Evolutionary conservation across 2,329 filamentous ascomycete species (phyloP), one percentile per base, ranked within the genome.

Genomic region (Aspergillus transmontanensis): DNA sequence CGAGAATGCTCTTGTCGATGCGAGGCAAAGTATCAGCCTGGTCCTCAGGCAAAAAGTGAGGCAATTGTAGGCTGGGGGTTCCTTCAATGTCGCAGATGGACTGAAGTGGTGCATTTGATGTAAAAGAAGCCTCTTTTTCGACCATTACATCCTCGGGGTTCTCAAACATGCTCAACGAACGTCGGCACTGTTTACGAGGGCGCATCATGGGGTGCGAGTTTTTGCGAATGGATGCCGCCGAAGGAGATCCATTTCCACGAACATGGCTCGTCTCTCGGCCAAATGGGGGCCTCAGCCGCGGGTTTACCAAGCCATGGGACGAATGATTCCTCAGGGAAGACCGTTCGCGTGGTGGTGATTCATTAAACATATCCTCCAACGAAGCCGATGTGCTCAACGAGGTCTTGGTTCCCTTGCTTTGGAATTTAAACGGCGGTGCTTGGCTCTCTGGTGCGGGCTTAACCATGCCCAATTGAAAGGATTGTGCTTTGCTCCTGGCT

Each of bases 101-200:
- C 70, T 92, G 86, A 65, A 94, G 81, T 63, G 82, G 81, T 71
- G 83, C 85, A 64, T 86, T 82, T 62, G 84, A 74, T 70, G 81
- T 76, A 59, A 80, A 73, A 63, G 86, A 86, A 53, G 88, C 86
- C 68, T 90, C 83, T 76, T 93, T 93, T 61, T 89, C 84, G 79
- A 92, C 93, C 82, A 96, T 91, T 60, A 97, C 85, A 75, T 98
- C 95, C 68, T 87, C 91, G 4, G 94, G 91, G 76, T 91, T 89
- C 81, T 98, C 94, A 79, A 96, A 99, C 95, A 99, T 99, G 85
- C 95, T 98, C 74, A 97, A 82, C 28, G 94, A 96, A 68, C 95
- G 89, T 64, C 95, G 89, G 74, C 94, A 94, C 76, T 95, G 92
- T 75, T 96, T 96, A 68, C 94, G 87, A 51, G 91, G 91, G 65